These are phyloP conservation scores for Pseudogymnoascus sp. DNA, from an alignment of 2,329 filamentous ascomycete genomes.

Conservation along the genomic window DNA sequence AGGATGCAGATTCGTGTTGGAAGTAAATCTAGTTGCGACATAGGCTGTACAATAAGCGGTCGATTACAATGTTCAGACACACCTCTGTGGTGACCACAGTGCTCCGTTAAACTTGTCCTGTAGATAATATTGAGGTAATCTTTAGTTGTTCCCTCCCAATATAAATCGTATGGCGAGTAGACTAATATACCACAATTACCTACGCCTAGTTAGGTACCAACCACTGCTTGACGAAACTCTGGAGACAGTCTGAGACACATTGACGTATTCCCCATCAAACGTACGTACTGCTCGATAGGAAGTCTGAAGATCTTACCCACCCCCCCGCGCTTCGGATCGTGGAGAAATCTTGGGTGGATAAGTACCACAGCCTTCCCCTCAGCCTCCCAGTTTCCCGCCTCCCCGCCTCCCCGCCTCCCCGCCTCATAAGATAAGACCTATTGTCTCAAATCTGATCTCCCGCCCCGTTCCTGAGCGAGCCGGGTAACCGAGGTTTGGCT, in stretches of 20 bases:
- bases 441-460: neutral
- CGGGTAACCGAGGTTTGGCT: neutral
- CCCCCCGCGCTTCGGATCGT: neutral
- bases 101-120: neutral
- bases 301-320: neutral
- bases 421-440: neutral
- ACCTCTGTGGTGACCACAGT: neutral
- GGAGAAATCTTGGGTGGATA: neutral
- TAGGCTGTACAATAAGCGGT: neutral
- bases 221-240: neutral
- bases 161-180: neutral
- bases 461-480: slow-evolving; percentile 6
- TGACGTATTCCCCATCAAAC: neutral
- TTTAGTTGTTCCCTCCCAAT: neutral
- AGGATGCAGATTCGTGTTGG: slow-evolving; percentile 41
- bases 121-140: neutral
- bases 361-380: neutral
- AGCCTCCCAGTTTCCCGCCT: neutral
- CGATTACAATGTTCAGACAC: neutral
- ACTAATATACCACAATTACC: neutral
- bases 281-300: neutral
- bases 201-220: neutral
- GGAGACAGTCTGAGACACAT: neutral
- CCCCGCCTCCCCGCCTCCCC: too few species aligned
- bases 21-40: slow-evolving; percentile 19